Conservation (phyloP, 164 flowering plant genomes). For the Euptelea pleiosperma region DNA sequence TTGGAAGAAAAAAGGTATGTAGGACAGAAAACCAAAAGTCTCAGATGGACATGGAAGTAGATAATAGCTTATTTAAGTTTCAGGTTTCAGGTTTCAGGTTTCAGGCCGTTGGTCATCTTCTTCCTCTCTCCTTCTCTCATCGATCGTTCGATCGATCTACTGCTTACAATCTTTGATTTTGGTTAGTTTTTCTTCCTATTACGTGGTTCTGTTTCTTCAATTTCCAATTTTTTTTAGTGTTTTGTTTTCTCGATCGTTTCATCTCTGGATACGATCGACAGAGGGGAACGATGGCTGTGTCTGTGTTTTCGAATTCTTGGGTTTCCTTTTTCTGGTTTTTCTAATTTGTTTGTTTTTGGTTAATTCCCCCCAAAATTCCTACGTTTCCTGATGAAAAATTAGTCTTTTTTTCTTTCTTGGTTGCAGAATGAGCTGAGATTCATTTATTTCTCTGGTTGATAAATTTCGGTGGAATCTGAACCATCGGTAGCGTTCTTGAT, state of each 20-base stretch:
- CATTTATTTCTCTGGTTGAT: background rate
- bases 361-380: background rate
- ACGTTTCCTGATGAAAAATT: background rate
- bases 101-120: constrained; percentile 21
- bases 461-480: constrained; percentile 3
- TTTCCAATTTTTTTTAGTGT: background rate
- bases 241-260: background rate
- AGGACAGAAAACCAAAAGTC: no score
- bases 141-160: background rate
- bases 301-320: background rate
- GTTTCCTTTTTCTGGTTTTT: constrained; percentile 3
- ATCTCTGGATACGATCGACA: background rate
- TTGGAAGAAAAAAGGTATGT: background rate
- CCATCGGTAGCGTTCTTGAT: constrained; percentile 3
- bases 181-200: constrained; percentile 7
- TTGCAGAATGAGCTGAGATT: constrained; percentile 7
- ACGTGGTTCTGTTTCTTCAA: background rate
- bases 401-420: background rate
- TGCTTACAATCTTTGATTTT: background rate
- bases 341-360: background rate
- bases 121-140: constrained; percentile 3
- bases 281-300: no score
- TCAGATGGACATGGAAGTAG: no score
- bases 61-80: no score
- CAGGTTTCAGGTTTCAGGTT: no score